Evolutionary conservation across 768 basidiomycete species (phyloP), one percentile per base, ranked within the genome.

Genomic region (Boletus pseudo-olivaceus): DNA sequence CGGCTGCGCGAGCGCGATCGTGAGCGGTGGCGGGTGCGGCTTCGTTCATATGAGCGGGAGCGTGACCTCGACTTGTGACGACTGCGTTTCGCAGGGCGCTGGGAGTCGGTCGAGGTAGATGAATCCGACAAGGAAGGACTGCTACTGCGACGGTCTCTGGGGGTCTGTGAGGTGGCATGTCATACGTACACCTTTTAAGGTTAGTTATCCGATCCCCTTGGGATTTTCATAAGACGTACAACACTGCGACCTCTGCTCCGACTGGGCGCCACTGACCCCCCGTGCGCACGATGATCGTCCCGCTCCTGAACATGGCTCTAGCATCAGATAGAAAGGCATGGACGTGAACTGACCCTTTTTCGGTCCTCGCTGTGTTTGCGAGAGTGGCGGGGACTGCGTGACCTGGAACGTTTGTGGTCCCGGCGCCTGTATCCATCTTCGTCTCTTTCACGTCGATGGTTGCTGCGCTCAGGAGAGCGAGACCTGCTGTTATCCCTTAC

Each of bases 1-100:
- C 52, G 57, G 38, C 68, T 71, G 23, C 49, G 61, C 5, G 75
- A 75, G 14, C 55, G 65, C 9, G 71, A 71, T 10, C 47, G 55
- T 6, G 71, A 67, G 35, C 54, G 61, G 7, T 43, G 56, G 32
- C 55, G 61, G 37, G 46, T 32, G 27, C 19, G 50, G 5, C 48
- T 55, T 10, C 56, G 58, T 19, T 64, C 66, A 19, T 53, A 8
- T 12, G 64, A 68, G 12, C 32, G 62, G 38, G 67, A 66, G 5
- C 51, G 50, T 9, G 66, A 66, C 48, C 48, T 61, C n/a, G 65
- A 67, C 29, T 34, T 54, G 19, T 56, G 54, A 17, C 57, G 57
- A 34, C 40, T 51, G 15, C 59, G 63, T 32, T 65, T 67, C 32
- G 39, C 49, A 17, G 39, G 54, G 15, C 38, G 61, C 20, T 17